Evolutionary conservation across 805 yeast species (phyloP).

Genomic region (Komagataella phaffii): DNA sequence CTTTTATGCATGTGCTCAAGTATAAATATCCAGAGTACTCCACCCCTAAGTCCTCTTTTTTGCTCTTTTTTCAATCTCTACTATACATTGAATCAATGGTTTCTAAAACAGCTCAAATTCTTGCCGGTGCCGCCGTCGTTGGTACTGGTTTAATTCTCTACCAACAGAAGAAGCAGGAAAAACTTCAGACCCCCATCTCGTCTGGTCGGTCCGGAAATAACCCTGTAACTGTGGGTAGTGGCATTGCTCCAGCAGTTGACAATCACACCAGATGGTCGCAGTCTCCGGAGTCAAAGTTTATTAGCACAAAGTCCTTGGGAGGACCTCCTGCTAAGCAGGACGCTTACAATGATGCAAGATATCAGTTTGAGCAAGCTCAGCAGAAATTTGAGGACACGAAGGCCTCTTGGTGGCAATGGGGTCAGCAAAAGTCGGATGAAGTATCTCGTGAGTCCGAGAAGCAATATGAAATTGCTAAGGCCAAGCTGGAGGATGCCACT

Average conservation of each 20-base stretch:
- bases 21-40: neutral
- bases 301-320: neutral
- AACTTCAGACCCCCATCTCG: neutral
- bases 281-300: slow-evolving; percentile 1
- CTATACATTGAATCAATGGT: slow-evolving; percentile 1
- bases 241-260: neutral
- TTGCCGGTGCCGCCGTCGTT: slow-evolving; percentile 6
- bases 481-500: slow-evolving; percentile 4
- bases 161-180: slow-evolving; percentile 2
- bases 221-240: neutral
- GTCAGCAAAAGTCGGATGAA: slow-evolving; percentile 21
- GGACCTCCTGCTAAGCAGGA: slow-evolving; percentile 2
- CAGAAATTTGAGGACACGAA: slow-evolving; percentile 17
- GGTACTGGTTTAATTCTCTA: slow-evolving; percentile 6
- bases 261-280: neutral
- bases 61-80: neutral
- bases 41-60: neutral
- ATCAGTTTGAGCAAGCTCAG: slow-evolving; percentile 17
- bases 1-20: neutral
- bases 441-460: slow-evolving; percentile 16
- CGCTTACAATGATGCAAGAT: slow-evolving; percentile 13
- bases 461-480: slow-evolving; percentile 14
- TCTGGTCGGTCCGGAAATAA: neutral
- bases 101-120: neutral
- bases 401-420: slow-evolving; percentile 24